These are phyloP conservation scores for Zalerion maritima DNA, from an alignment of 495 filamentous ascomycete species.

Conservation along the genomic window DNA sequence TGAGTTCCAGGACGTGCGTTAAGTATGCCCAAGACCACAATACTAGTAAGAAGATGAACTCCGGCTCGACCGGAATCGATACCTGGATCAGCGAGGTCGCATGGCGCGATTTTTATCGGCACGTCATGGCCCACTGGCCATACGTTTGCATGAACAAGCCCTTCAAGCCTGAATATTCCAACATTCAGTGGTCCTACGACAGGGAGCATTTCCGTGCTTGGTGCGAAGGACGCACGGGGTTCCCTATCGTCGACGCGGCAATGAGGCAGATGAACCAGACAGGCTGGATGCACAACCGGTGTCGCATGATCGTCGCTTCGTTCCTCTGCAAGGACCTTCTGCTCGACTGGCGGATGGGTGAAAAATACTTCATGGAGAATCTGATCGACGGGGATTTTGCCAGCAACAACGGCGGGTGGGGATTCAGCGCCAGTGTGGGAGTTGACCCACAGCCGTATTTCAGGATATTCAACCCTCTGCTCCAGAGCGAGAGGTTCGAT, in stretches of 20 bases:
- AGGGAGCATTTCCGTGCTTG: constrained; percentile 52
- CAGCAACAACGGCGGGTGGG: constrained; percentile 87
- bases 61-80: constrained; percentile 49
- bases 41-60: constrained; percentile 51
- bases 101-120: constrained; percentile 88
- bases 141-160: constrained; percentile 91
- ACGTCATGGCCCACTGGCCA: constrained; percentile 76
- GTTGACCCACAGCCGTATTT: constrained; percentile 92
- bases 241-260: constrained; percentile 78
- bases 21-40: constrained; percentile 51
- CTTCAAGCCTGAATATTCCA: constrained; percentile 75
- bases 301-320: constrained; percentile 76
- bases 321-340: constrained; percentile 80
- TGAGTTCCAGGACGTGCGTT: constrained; percentile 66
- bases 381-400: constrained; percentile 89
- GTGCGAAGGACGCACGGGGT: constrained; percentile 67
- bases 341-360: constrained; percentile 82
- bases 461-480: constrained; percentile 73
- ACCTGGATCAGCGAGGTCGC: constrained; percentile 80
- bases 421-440: constrained; percentile 63
- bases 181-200: constrained; percentile 73
- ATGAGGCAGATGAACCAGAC: constrained; percentile 67
- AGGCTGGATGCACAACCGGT: constrained; percentile 84
- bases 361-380: constrained; percentile 77
- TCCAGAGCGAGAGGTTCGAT: constrained; percentile 81